Evolutionary conservation across 129 eudicot species (phyloP), one percentile per base, ranked within the genome.

Genomic region (Pittosporum tobira): DNA sequence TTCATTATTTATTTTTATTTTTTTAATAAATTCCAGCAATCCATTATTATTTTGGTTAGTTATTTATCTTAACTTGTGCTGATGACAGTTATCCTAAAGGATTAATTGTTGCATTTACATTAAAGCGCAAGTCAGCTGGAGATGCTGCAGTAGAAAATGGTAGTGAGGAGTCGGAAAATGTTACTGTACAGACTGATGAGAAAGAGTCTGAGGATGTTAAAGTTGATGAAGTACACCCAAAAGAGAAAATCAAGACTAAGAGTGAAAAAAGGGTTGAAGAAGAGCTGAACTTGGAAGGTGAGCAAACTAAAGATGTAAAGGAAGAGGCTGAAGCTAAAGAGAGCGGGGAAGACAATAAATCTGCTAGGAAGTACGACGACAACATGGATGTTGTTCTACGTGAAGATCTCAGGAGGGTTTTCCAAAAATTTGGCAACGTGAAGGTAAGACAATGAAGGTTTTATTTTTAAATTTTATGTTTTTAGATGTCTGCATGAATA

Each of bases 331-430:
- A 76, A 18, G 59, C 62, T 29, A 63, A 70, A 66, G 68, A 65
- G 11, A 37, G 71, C 1, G 68, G 61, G 48, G 57, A 72, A 45
- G 76, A 67, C 24, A 80, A 66, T 22, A 22, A 51, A 38, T 47
- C 64, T 71, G 62, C 73, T 45, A 80, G 48, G 31, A 61, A 65
- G n/a, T 86, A 71, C 81, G 83, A 78, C 65, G 94, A 86, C 66
- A 66, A 86, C 70, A 80, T 71, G 57, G 76, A 91, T 70, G 87
- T 83, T 63, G 88, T 91, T 23, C 25, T 82, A 47, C 95, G 99
- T 59, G 99, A 91, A 64, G 99, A 91, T 75, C 80, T 91, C 6
- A 91, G 83, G 74, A 57, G 59, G 44, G 69, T 87, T 45, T 86
- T 91, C 62, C 72, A 77, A 51, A 91, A 87, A 42, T 91, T 78